Evolutionary conservation across 1,139 yeast genomes (phyloP).

Genomic region (Pichia sp.): DNA sequence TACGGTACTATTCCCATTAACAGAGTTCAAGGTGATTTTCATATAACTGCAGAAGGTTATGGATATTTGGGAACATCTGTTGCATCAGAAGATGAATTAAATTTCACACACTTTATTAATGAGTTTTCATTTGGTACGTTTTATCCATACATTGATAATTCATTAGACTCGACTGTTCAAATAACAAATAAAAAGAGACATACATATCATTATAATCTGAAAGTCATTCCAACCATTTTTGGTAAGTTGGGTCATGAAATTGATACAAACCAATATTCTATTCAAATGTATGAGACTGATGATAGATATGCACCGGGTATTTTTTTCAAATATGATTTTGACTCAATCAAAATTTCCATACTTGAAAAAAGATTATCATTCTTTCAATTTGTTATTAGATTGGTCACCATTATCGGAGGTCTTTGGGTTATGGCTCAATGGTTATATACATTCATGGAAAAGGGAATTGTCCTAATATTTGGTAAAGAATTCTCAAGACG

Average conservation of each 20-base stretch:
- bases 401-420: constrained; percentile 79
- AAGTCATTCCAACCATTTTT: constrained; percentile 80
- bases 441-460: constrained; percentile 40
- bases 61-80: constrained; percentile 47
- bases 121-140: constrained; percentile 90
- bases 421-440: constrained; percentile 47
- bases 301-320: constrained; percentile 61
- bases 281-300: constrained; percentile 43
- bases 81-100: constrained; percentile 45
- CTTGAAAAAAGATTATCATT: constrained; percentile 71
- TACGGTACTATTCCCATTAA: constrained; percentile 85
- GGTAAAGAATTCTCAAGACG: constrained; percentile 48
- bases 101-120: constrained; percentile 77
- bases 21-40: constrained; percentile 79
- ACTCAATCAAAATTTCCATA: constrained; percentile 68
- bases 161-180: constrained; percentile 71
- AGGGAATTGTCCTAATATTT: constrained; percentile 35
- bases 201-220: constrained; percentile 57
- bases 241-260: constrained; percentile 63
- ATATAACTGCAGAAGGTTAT: constrained; percentile 69
- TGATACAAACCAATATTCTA: constrained; percentile 82
- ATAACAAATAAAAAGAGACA: constrained; percentile 36
- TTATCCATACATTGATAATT: constrained; percentile 79
- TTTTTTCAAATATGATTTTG: constrained; percentile 78
- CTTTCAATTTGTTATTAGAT: constrained; percentile 64